Percentiles rank a stretch among this genome's conserved stretches.
Evolutionary conservation across 2,329 filamentous ascomycete genomes (phyloP).

Genomic region (Colletotrichum lupini): DNA sequence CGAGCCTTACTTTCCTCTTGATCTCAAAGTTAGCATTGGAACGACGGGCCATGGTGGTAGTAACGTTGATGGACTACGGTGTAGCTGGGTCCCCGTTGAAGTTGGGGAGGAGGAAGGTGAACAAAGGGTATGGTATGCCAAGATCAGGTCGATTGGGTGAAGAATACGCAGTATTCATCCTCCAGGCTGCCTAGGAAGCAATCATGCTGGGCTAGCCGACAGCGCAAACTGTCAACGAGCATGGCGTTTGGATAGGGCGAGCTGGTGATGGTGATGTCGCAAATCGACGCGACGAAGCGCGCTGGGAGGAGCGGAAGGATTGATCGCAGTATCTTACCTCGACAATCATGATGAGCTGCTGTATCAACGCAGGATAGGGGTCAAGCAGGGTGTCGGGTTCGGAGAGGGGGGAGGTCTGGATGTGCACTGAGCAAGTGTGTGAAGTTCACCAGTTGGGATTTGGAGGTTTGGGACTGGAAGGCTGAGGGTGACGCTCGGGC

Average conservation of each 20-base stretch:
- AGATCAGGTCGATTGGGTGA: neutral
- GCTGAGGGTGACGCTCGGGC: constrained; percentile 33
- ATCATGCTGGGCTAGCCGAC: neutral
- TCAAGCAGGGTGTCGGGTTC: constrained; percentile 19
- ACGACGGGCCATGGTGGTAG: neutral
- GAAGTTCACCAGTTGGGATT: constrained; percentile 34
- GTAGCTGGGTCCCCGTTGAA: neutral
- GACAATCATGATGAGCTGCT: constrained; percentile 44
- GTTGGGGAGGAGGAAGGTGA: neutral
- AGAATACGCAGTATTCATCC: neutral
- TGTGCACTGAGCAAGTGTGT: constrained; percentile 6
- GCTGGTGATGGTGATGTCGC: neutral
- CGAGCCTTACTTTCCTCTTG: constrained; percentile 90
- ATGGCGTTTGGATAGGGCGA: neutral
- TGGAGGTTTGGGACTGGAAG: constrained; percentile 35
- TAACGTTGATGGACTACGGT: neutral
- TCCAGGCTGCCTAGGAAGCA: neutral
- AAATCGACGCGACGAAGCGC: neutral
- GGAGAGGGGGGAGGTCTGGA: neutral
- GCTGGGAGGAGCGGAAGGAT: neutral
- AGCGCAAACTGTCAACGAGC: constrained; percentile 16
- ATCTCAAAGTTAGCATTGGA: constrained; percentile 46
- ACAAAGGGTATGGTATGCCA: neutral
- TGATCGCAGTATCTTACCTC: constrained; percentile 39
- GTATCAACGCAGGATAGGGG: neutral